Conservation (phyloP, 345 rosid species). For the Arabidopsis arenosa region DNA sequence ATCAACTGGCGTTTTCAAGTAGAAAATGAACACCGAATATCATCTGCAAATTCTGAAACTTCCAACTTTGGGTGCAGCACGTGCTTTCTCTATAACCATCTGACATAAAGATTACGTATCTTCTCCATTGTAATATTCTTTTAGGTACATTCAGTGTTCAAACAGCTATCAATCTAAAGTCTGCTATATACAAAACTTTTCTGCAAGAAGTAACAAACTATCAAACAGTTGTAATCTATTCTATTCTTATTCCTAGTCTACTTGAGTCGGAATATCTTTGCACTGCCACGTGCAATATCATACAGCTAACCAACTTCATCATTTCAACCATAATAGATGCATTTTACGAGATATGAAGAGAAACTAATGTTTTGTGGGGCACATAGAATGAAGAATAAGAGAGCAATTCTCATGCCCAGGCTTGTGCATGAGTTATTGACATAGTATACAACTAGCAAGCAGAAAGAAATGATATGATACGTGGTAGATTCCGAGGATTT, state of each 20-base stretch:
- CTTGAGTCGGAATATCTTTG: not conserved
- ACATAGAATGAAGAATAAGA: conserved; percentile 3
- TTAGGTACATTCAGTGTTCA: conserved; percentile 17
- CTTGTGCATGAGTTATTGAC: not conserved
- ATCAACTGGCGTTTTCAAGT: conserved; percentile 21
- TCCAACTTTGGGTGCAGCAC: not conserved
- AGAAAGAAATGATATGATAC: conserved; percentile 24
- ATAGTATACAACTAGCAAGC: conserved; percentile 22
- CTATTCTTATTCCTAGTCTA: not conserved
- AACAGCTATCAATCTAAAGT: conserved; percentile 26
- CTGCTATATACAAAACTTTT: conserved; percentile 8
- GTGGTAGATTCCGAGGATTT: conserved; percentile 7
- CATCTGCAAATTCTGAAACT: conserved; percentile 1
- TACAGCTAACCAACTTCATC: conserved; percentile 5
- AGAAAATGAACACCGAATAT: conserved; percentile 13
- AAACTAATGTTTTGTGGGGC: conserved; percentile 13
- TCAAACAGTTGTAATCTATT: not conserved
- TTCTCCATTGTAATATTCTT: not conserved
- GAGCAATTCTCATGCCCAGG: conserved; percentile 12
- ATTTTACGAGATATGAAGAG: not conserved
- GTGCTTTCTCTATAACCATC: not conserved
- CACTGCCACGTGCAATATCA: not conserved
- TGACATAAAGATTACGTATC: not conserved
- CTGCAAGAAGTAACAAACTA: not conserved
- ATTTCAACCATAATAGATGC: not conserved